Conservation (phyloP, 352 stramenopile species). For the Elongisporangium undulatum region DNA sequence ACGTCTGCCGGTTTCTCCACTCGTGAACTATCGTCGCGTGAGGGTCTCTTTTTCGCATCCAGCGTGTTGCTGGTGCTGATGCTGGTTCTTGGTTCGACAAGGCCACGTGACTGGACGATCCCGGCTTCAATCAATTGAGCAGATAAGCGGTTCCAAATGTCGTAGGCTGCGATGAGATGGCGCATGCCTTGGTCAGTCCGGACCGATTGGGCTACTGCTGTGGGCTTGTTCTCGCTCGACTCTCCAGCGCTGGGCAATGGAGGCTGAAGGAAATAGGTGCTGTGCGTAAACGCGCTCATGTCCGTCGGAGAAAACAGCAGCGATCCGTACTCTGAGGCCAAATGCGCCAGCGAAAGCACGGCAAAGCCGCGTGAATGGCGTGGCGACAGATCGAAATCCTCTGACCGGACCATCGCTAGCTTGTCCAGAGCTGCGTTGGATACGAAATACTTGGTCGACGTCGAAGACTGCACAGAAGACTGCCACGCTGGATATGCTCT, state of each 20-base stretch:
- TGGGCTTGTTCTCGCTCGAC: constrained; percentile 4
- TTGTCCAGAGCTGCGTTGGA: constrained; percentile 22
- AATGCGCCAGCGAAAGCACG: constrained; percentile 35
- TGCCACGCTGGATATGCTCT: constrained; percentile 1
- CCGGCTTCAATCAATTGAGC: constrained; percentile 31
- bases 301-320: constrained; percentile 62
- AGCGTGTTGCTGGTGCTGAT: not conserved
- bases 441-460: constrained; percentile 7
- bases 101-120: constrained; percentile 32
- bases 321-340: constrained; percentile 43
- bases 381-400: constrained; percentile 39
- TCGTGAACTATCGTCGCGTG: not conserved
- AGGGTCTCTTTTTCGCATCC: not conserved
- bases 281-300: constrained; percentile 54
- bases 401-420: constrained; percentile 20
- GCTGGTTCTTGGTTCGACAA: constrained; percentile 1
- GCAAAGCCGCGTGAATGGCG: constrained; percentile 34
- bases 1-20: constrained; percentile 7
- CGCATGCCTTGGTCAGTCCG: constrained; percentile 11
- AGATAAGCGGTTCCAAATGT: constrained; percentile 37
- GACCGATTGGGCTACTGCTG: constrained; percentile 1
- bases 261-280: constrained; percentile 14
- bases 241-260: not conserved
- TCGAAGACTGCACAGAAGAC: constrained; percentile 5
- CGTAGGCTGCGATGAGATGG: constrained; percentile 30